phyloP scores from a whole-genome alignment of 2,329 filamentous ascomycete genomes.

The Curvularia hawaiiensis region DNA sequence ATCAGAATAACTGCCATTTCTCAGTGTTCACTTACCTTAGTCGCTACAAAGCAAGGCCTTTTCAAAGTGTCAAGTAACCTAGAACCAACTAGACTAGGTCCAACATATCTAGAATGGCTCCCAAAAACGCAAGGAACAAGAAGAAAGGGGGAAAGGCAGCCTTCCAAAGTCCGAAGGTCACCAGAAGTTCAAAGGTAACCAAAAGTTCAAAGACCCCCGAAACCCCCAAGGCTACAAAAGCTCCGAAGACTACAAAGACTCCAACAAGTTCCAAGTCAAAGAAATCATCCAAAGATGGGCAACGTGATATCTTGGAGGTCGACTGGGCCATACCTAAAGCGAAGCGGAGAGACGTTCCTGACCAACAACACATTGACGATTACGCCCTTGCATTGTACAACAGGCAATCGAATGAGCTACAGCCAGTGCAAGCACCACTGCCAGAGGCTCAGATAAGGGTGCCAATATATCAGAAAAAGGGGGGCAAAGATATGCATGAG shows the following conservation, averaged over 20 bases:
- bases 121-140: background rate
- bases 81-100: background rate
- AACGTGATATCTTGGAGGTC: background rate
- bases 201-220: no score
- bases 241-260: background rate
- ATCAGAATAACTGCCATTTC: background rate
- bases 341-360: background rate
- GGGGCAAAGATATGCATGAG: background rate
- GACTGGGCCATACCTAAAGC: conserved; percentile 12
- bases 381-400: conserved; percentile 10
- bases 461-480: conserved; percentile 11
- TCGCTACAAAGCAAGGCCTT: background rate
- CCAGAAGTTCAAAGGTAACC: no score
- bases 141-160: background rate
- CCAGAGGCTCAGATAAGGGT: conserved; percentile 8
- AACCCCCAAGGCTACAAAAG: background rate
- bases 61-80: background rate
- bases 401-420: conserved; percentile 1
- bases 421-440: conserved; percentile 5
- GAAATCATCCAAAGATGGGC: background rate
- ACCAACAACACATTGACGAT: background rate
- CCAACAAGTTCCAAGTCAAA: background rate
- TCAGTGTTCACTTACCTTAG: background rate
- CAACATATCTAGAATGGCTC: conserved; percentile 1
- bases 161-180: background rate